phyloP scores from a whole-genome alignment of 2,329 filamentous ascomycete genomes.

The Xylariaceae sp. region DNA sequence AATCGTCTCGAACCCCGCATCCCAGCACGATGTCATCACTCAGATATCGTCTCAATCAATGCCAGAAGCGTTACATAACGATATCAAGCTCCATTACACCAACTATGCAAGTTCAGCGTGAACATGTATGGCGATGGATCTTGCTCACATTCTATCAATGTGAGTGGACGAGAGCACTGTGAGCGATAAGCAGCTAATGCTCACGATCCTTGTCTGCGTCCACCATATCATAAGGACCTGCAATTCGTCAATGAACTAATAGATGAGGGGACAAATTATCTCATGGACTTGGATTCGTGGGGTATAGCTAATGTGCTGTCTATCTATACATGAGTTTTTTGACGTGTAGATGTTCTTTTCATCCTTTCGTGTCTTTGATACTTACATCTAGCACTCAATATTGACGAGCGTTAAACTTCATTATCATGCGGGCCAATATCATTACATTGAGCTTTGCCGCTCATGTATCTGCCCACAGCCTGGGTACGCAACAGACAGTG shows the following conservation, averaged over 20 bases:
- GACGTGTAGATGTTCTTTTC: background rate
- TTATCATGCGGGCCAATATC: constrained; percentile 25
- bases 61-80: constrained; percentile 21
- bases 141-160: constrained; percentile 10
- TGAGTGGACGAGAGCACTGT: constrained; percentile 22
- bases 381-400: background rate
- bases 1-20: constrained; percentile 24
- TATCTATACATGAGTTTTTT: background rate
- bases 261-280: constrained; percentile 1
- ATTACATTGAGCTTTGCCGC: constrained; percentile 44
- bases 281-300: background rate
- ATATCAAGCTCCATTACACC: constrained; percentile 22
- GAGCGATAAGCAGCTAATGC: constrained; percentile 4
- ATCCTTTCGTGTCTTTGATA: background rate
- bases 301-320: background rate
- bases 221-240: constrained; percentile 4
- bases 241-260: background rate
- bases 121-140: constrained; percentile 21
- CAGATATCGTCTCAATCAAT: constrained; percentile 15
- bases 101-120: constrained; percentile 22
- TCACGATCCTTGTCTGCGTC: background rate
- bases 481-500: constrained; percentile 56
- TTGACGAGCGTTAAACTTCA: background rate
- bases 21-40: constrained; percentile 20
- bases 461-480: constrained; percentile 56